Base-by-base conservation (phyloP, 75 land plant genomes). In the Isoetes taiwanensis region DNA sequence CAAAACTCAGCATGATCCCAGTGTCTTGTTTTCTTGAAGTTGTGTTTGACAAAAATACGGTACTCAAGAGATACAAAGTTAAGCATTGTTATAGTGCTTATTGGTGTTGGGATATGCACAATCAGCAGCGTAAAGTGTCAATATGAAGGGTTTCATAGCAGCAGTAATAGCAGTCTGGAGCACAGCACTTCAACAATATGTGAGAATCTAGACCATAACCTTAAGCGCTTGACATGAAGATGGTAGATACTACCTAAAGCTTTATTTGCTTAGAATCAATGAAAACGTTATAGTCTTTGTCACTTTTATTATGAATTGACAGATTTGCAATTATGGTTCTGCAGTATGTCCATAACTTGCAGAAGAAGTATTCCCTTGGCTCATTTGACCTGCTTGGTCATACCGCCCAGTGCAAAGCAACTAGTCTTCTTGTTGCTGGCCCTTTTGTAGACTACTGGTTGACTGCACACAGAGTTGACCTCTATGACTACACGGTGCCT, bases 51-150 rank as follows among this genome's bases (percentile, higher is more conserved):
- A 86, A 81, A n/a, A 53, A 72, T 83, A 55, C 82, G 83, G 3
- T 91, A 91, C 43, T 87, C 97, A 25, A 74, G 89, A 41, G 95
- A 78, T 32, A 88, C 95, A 27, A 91, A 91, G 61, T 61, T 83
- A 26, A 78, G 95, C 65, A 87, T 91, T 23, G 4, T 61, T 27
- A 76, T 87, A 30, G 97, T 91, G 63, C 75, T 91, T 26, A 30
- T 81, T 0, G 97, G 97, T 52, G 97, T 91, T 24, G 88, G 73
- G 16, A 74, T 91, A 3, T 91, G 97, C 56, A 91, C 97, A 32
- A 83, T 91, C 12, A 86, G 90, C 41, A 88, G 87, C 77, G 95
- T 91, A 34, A n/a, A 91, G 95, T 68, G 97, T 91, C 25, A 91
- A 91, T 65, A 28, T 70, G 26, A 78, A 68, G 65, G 97, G 97